Evolutionary conservation across 192 early-diverging fungal species (phyloP).

Genomic region (Radiomyces spectabilis): DNA sequence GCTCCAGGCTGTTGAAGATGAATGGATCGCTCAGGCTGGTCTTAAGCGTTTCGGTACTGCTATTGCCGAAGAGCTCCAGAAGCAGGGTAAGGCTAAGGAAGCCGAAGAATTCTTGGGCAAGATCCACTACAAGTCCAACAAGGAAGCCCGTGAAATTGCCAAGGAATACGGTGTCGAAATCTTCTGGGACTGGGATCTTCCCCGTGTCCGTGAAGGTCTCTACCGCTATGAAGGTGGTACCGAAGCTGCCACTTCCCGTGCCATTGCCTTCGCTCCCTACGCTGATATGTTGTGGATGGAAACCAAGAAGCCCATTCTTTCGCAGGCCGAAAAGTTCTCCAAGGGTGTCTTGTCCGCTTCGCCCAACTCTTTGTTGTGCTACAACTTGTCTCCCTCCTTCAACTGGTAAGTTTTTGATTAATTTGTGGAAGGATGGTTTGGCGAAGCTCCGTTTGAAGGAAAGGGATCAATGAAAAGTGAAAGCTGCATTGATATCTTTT

Average conservation of each 20-base stretch:
- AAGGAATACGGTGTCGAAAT: slow-evolving; percentile 66
- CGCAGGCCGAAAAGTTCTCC: slow-evolving; percentile 89
- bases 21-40: slow-evolving; percentile 74
- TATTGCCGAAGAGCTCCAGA: slow-evolving; percentile 66
- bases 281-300: slow-evolving; percentile 96
- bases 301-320: slow-evolving; percentile 89
- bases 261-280: slow-evolving; percentile 79
- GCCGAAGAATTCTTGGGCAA: slow-evolving; percentile 20
- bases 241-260: slow-evolving; percentile 76
- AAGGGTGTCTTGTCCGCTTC: slow-evolving; percentile 69
- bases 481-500: no score
- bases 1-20: slow-evolving; percentile 75
- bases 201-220: slow-evolving; percentile 90
- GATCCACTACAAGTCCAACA: slow-evolving; percentile 65
- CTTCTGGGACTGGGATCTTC: slow-evolving; percentile 85
- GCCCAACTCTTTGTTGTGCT: slow-evolving; percentile 84
- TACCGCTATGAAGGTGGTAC: slow-evolving; percentile 97
- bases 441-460: no score
- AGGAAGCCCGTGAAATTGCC: slow-evolving; percentile 75
- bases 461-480: no score
- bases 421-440: no score
- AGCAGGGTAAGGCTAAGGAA: slow-evolving; percentile 47
- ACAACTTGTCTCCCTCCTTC: slow-evolving; percentile 96
- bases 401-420: slow-evolving; percentile 95
- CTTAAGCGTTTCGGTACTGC: slow-evolving; percentile 80